A percentile compares a stretch with the other conserved stretches of the same genome.
Evolutionary conservation across 179 eudicot species (phyloP).

Genomic region (Carnegiea gigantea): DNA sequence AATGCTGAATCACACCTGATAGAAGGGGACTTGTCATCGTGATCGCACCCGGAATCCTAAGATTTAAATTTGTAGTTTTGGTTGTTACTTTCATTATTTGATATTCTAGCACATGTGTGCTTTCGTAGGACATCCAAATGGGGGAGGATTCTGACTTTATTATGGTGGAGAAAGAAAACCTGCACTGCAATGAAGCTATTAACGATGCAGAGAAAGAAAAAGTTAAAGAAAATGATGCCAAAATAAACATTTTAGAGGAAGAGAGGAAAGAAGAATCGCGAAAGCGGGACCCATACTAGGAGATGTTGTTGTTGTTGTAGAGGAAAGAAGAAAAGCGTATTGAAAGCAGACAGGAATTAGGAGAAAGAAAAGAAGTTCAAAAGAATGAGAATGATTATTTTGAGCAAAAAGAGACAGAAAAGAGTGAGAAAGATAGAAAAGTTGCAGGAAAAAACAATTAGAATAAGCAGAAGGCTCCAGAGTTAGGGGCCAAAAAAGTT

Average conservation of each 20-base stretch:
- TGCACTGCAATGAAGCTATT: constrained; percentile 29
- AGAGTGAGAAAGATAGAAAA: constrained; percentile 1
- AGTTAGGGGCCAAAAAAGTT: constrained; percentile 16
- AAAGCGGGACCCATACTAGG: too few species aligned
- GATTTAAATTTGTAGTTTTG: background rate
- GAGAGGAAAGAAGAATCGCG: constrained; percentile 32
- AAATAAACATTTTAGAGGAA: constrained; percentile 33
- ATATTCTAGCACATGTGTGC: constrained; percentile 12
- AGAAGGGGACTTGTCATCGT: background rate
- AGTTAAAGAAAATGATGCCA: constrained; percentile 23
- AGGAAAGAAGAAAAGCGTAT: constrained; percentile 28
- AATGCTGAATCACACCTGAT: background rate
- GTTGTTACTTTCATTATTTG: background rate
- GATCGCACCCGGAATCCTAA: background rate
- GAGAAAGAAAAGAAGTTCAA: constrained; percentile 14
- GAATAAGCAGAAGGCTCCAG: constrained; percentile 12
- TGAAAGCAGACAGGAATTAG: constrained; percentile 8
- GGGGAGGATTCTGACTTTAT: constrained; percentile 27
- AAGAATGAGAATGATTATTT: constrained; percentile 21
- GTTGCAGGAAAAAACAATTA: background rate
- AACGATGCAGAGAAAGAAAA: constrained; percentile 24
- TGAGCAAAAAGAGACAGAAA: background rate
- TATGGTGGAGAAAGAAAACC: constrained; percentile 43
- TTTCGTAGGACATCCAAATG: constrained; percentile 28
- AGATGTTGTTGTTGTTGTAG: too few species aligned